Evolutionary conservation across 169 alveolate species (phyloP), one percentile per base, ranked within the genome.

Genomic region (Plasmodium vinckei): DNA sequence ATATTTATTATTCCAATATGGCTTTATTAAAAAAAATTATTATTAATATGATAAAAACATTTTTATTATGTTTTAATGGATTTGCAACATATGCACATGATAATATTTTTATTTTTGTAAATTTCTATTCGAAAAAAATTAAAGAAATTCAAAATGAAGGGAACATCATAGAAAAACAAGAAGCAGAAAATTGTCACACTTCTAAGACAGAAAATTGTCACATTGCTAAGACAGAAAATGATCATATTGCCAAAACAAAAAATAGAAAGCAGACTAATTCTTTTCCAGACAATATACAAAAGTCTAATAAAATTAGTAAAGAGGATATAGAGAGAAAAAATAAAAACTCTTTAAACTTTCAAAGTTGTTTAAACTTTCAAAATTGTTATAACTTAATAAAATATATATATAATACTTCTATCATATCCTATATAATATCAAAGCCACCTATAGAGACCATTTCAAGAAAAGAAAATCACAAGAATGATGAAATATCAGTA

Each of bases 81-180:
- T n/a, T 79, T 2, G 79, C 70, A 13, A 79, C 89, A 9, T 79
- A 79, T 46, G 89, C 89, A 2, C 89, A 79, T 47, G 89, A 79
- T 15, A 21, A 53, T 39, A 79, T 79, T 27, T 79, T 79, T 69
- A 54, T 79, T 67, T 79, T 79, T 79, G 89, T 79, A 7, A 56
- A 79, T 65, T 79, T 79, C 9, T 79, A 79, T 57, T 79, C 89
- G 21, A 49, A 79, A 44, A 79, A 69, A 57, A 57, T 79, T 23
- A 79, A 79, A 57, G 53, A 23, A 23, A 65, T 79, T 9, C 23
- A 69, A 17, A 68, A 79, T 21, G 89, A 79, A 19, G 27, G 72
- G 1, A 27, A 19, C 0, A 12, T 42, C 5, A 7, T 64, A 42
- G 89, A 46, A 12, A 59, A 42, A 9, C 1, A 6, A 19, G 49